phyloP scores from a whole-genome alignment of 805 yeast genomes.

The Clavispora carvajalis region DNA sequence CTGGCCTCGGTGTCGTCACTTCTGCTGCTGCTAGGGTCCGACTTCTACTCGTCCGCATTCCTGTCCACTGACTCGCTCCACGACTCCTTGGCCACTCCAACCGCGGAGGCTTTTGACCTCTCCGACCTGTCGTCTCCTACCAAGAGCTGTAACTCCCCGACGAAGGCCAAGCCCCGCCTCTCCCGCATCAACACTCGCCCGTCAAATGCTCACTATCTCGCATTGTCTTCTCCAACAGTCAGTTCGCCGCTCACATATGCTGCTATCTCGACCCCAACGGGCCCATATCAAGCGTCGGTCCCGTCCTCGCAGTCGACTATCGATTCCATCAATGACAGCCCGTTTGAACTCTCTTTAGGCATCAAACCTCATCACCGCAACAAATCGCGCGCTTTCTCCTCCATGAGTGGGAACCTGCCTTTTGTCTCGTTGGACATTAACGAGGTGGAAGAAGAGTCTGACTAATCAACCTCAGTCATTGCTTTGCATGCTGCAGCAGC shows the following conservation, averaged over 20 bases:
- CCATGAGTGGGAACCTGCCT: background rate
- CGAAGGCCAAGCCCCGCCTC: background rate
- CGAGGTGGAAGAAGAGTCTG: conserved; percentile 7
- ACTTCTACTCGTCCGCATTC: conserved; percentile 17
- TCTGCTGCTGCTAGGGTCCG: conserved; percentile 25
- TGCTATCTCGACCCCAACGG: conserved; percentile 24
- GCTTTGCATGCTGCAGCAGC: background rate
- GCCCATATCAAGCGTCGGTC: conserved; percentile 17
- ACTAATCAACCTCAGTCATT: background rate
- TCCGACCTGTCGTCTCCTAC: background rate
- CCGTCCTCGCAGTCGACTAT: conserved; percentile 12
- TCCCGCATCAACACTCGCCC: conserved; percentile 3
- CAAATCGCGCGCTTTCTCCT: background rate
- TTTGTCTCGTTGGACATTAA: conserved; percentile 4
- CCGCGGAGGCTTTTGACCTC: background rate
- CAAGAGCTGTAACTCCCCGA: background rate
- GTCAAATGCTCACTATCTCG: conserved; percentile 2
- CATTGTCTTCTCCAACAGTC: conserved; percentile 25
- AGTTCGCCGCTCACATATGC: conserved; percentile 37
- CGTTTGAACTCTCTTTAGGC: conserved; percentile 29
- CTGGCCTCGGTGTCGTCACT: conserved; percentile 27
- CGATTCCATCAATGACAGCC: conserved; percentile 37
- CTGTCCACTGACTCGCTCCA: conserved; percentile 28
- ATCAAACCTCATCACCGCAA: background rate
- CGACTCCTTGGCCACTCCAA: conserved; percentile 14